phyloP scores from a whole-genome alignment of 2,329 filamentous ascomycete species.

The Bipolaris sorokiniana region DNA sequence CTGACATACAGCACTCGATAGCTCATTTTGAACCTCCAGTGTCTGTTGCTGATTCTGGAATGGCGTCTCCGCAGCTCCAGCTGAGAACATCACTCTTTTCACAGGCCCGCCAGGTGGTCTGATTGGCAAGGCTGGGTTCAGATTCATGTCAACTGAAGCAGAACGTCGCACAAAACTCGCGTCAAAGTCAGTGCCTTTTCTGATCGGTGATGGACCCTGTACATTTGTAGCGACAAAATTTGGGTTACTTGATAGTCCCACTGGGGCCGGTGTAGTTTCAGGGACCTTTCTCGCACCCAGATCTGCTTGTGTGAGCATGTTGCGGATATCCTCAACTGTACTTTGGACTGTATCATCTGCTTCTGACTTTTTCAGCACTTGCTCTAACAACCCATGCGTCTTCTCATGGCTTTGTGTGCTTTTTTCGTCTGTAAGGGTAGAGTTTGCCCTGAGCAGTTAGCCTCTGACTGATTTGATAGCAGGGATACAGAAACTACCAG shows the following conservation, averaged over 20 bases:
- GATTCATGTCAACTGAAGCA: neutral
- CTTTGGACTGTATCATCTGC: neutral
- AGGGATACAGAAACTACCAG: neutral
- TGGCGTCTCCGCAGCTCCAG: neutral
- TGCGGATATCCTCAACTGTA: neutral
- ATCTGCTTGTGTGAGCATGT: neutral
- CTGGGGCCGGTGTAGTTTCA: too few relatives aligned
- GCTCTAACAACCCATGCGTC: neutral
- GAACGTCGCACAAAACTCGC: neutral
- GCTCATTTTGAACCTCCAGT: neutral
- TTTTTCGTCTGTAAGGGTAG: neutral
- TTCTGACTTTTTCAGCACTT: neutral
- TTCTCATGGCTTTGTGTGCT: neutral
- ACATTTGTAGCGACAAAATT: neutral
- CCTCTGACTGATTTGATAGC: neutral
- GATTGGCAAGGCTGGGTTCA: neutral
- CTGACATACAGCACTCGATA: neutral
- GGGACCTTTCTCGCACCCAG: too few relatives aligned
- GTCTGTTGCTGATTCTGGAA: neutral
- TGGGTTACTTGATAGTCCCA: neutral
- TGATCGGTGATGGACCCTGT: neutral
- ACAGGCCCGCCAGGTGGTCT: neutral
- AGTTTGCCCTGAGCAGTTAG: neutral
- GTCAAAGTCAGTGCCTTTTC: neutral
- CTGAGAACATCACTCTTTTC: neutral